phyloP scores from a whole-genome alignment of 2,329 filamentous ascomycete species.

The Cercospora zeina region DNA sequence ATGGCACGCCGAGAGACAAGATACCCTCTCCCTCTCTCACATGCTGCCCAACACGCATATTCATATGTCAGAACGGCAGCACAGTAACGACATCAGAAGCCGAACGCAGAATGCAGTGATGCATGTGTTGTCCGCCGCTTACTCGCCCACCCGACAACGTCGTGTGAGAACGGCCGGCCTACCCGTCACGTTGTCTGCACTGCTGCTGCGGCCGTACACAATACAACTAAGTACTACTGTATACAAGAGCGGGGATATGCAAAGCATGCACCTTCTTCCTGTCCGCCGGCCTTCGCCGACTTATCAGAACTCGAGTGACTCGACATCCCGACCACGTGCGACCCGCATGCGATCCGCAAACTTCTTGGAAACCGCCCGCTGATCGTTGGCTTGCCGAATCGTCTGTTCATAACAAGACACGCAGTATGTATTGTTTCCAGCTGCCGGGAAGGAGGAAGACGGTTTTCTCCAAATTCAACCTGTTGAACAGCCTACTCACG shows the following conservation, averaged over 20 bases:
- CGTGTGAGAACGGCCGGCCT: background rate
- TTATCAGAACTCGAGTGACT: background rate
- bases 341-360: background rate
- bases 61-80: background rate
- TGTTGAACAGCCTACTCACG: background rate
- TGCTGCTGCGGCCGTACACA: background rate
- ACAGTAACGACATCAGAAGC: background rate
- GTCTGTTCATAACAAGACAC: too few species aligned
- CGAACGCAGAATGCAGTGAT: conserved; percentile 1
- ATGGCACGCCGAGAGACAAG: conserved; percentile 4
- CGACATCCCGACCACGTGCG: background rate
- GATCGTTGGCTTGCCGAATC: background rate
- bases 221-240: background rate
- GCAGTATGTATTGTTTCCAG: background rate
- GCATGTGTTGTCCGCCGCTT: conserved; percentile 14
- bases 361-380: background rate
- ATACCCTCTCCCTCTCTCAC: background rate
- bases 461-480: background rate
- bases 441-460: too few species aligned
- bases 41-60: background rate
- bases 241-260: background rate
- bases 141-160: background rate
- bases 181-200: background rate
- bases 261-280: background rate
- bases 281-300: conserved; percentile 2